phyloP scores from a whole-genome alignment of 2,329 filamentous ascomycete genomes.

The Xylaria digitata region DNA sequence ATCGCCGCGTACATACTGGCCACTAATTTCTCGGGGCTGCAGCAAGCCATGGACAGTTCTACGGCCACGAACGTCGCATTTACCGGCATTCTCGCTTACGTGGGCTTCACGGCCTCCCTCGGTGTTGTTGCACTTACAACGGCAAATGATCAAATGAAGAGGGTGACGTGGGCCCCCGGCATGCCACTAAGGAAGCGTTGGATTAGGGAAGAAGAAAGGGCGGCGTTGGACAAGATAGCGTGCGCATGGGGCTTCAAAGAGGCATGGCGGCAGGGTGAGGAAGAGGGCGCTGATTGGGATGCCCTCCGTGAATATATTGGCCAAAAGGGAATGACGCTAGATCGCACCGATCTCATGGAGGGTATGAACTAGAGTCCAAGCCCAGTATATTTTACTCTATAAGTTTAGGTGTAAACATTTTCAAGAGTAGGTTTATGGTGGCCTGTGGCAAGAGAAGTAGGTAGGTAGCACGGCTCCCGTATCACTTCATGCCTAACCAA shows the following conservation, averaged over 20 bases:
- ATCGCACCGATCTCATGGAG: constrained; percentile 89
- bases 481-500: too few relatives aligned
- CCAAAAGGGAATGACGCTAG: constrained; percentile 87
- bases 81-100: constrained; percentile 83
- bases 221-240: constrained; percentile 85
- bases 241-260: constrained; percentile 94
- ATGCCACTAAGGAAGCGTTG: constrained; percentile 84
- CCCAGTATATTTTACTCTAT: neutral
- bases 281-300: constrained; percentile 92
- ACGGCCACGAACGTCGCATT: constrained; percentile 83
- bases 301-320: constrained; percentile 84
- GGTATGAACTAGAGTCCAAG: constrained; percentile 75
- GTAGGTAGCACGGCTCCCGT: too few relatives aligned
- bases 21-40: constrained; percentile 71
- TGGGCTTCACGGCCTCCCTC: constrained; percentile 82
- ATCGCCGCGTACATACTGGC: constrained; percentile 77
- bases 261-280: constrained; percentile 81
- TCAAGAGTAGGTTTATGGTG: too few relatives aligned
- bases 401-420: constrained; percentile 7
- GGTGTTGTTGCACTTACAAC: constrained; percentile 88
- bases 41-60: constrained; percentile 79
- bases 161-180: constrained; percentile 89
- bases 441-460: too few relatives aligned
- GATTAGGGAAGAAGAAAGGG: constrained; percentile 89
- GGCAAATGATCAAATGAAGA: constrained; percentile 92